These are phyloP conservation scores for Dioscorea dumetorum DNA, from an alignment of 106 monocot species.

Conservation along the genomic window DNA sequence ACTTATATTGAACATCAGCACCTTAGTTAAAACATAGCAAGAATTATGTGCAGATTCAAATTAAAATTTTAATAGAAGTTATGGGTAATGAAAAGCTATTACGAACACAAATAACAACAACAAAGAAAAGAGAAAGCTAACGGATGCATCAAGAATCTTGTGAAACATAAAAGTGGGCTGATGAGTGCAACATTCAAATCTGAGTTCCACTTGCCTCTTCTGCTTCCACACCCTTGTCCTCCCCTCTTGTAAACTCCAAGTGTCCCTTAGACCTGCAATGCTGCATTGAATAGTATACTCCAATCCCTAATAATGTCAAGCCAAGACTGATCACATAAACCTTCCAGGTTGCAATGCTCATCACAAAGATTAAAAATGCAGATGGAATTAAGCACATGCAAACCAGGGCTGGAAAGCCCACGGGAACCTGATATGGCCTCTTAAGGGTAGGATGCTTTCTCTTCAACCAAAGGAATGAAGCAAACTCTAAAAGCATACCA, in stretches of 20 bases:
- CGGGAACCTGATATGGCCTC: conserved; percentile 66
- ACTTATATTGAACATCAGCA: no score
- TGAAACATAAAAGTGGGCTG: no score
- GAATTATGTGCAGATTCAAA: no score
- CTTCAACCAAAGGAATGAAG: conserved; percentile 66
- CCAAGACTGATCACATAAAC: conserved; percentile 48
- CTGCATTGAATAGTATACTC: conserved; percentile 35
- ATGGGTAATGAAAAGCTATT: no score
- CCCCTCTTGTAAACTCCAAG: conserved; percentile 31
- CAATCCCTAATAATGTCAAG: conserved; percentile 39
- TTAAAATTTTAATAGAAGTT: no score
- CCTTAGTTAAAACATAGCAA: no score
- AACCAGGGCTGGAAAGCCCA: conserved; percentile 32
- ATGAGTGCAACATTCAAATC: no score
- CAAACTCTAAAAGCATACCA: conserved; percentile 83
- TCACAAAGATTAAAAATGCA: conserved; percentile 56
- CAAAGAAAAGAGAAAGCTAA: no score
- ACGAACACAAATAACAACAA: no score
- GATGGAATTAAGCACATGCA: conserved; percentile 72
- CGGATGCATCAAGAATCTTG: no score
- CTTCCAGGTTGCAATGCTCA: conserved; percentile 55
- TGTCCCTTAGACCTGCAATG: conserved; percentile 35
- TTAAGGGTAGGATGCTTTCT: conserved; percentile 44
- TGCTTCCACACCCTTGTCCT: conserved; percentile 4
- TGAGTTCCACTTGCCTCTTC: no score